Base-by-base conservation (phyloP, 441 rosid species). In the Adansonia madagascariensis region DNA sequence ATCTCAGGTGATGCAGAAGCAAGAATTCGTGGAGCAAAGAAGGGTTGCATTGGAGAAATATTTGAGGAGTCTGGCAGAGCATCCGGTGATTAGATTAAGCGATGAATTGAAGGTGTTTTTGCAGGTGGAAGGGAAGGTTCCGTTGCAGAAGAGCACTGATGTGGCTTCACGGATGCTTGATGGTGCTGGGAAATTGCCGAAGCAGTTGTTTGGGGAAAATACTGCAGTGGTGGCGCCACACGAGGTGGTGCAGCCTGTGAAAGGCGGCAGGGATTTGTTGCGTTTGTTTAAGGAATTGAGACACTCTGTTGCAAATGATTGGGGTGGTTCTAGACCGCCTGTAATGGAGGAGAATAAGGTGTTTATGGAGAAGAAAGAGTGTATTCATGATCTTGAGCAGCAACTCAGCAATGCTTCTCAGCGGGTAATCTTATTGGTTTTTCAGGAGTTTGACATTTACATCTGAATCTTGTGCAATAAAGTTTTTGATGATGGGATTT, bases 131-230 rank as follows among this genome's bases (percentile, higher is more conserved):
- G 95, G 97, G 79, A 92, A 79, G 86, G 75, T 91, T 53, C 92
- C 94, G 1, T 68, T 94, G 79, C 86, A 87, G 0, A 84, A 85
- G 1, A 94, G 87, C 74, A 92, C 92, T 14, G 97, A 92, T 80
- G 91, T 88, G 78, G 98, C 95, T 0, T 90, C 98, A 0, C 83
- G 95, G 85, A 91, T 94, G 98, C 92, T 94, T 22, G 97, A 92
- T 74, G 97, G 97, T 0, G 94, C 98, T 0, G 95, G 89, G 79
- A 92, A 91, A 82, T 86, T 93, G 63, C 95, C 93, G 0, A 89
- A 87, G 79, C 94, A 92, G 85, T 81, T 93, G 82, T 90, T 17
- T 75, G 93, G 95, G 20, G 98, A 94, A 80, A 82, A 86, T 47
- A 80, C 71, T 3, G 83, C 83, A 0, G 74, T 79, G 6, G 83